Conservation (phyloP, 129 eudicot species). For the Tanacetum coccineum region DNA sequence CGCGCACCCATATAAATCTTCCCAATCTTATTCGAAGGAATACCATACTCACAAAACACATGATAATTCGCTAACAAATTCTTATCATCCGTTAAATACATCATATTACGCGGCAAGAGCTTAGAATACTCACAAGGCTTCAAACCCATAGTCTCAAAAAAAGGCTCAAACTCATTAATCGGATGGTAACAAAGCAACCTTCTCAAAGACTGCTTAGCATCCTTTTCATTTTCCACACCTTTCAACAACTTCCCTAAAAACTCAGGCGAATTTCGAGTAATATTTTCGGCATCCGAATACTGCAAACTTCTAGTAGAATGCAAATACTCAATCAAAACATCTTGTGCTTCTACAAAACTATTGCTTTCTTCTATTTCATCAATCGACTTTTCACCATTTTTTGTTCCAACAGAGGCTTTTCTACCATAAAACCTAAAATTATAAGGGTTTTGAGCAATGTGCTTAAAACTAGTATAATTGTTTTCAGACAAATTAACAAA, state of each 20-base stretch:
- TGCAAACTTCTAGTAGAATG: slow-evolving; percentile 72
- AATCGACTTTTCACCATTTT: slow-evolving; percentile 11
- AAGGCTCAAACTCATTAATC: slow-evolving; percentile 81
- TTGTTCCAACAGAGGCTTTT: slow-evolving; percentile 22
- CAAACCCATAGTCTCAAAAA: slow-evolving; percentile 87
- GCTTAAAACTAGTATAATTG: slow-evolving; percentile 20
- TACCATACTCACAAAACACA: slow-evolving; percentile 64
- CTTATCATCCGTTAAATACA: slow-evolving; percentile 62
- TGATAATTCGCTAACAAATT: slow-evolving; percentile 58
- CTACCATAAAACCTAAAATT: slow-evolving; percentile 37
- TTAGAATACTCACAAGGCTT: slow-evolving; percentile 43
- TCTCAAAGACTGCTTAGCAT: slow-evolving; percentile 37
- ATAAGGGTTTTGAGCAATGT: slow-evolving; percentile 34
- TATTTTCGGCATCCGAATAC: slow-evolving; percentile 70
- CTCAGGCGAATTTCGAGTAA: slow-evolving; percentile 56
- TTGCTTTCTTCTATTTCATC: slow-evolving; percentile 6
- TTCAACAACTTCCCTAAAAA: slow-evolving; percentile 51
- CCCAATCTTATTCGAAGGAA: slow-evolving; percentile 46
- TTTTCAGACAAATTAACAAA: slow-evolving; percentile 6
- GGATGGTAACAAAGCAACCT: slow-evolving; percentile 76
- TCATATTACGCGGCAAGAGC: slow-evolving; percentile 46
- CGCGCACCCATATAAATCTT: slow-evolving; percentile 55
- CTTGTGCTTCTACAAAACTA: slow-evolving; percentile 53
- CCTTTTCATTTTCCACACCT: slow-evolving; percentile 33
- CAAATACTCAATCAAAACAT: slow-evolving; percentile 66